Percentiles rank a stretch among this genome's conserved stretches.
phyloP scores from a whole-genome alignment of 805 yeast genomes.

The Wickerhamomyces queroliae region DNA sequence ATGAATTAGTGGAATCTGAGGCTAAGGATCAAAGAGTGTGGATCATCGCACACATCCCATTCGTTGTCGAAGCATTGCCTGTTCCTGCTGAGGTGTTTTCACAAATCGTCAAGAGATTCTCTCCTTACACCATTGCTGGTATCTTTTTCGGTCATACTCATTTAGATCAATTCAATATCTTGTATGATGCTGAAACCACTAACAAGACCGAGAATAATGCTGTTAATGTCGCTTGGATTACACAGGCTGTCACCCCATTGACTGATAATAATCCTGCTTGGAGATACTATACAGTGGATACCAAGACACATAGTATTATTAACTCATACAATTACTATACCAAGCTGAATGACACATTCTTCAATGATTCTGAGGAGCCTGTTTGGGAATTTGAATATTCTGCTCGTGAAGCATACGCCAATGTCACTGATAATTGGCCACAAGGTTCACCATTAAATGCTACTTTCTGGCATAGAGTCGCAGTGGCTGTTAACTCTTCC shows the following conservation, averaged over 20 bases:
- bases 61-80: conserved; percentile 56
- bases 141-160: conserved; percentile 72
- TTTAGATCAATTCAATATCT: conserved; percentile 56
- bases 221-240: conserved; percentile 55
- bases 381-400: conserved; percentile 60
- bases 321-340: conserved; percentile 56
- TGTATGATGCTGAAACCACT: conserved; percentile 48
- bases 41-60: conserved; percentile 67
- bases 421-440: conserved; percentile 54
- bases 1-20: conserved; percentile 58
- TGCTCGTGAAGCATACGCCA: conserved; percentile 52
- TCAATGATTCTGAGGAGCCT: conserved; percentile 49
- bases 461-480: conserved; percentile 56
- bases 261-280: conserved; percentile 60
- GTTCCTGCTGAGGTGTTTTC: conserved; percentile 49
- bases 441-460: conserved; percentile 53
- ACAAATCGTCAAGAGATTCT: conserved; percentile 57
- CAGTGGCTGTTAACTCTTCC: conserved; percentile 37
- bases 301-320: conserved; percentile 52
- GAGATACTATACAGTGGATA: conserved; percentile 66
- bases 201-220: conserved; percentile 38
- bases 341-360: conserved; percentile 49
- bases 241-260: conserved; percentile 62
- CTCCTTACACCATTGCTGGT: conserved; percentile 63
- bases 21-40: conserved; percentile 55